Evolutionary conservation across 2,329 filamentous ascomycete genomes (phyloP).

Genomic region (Colletotrichum sidae): DNA sequence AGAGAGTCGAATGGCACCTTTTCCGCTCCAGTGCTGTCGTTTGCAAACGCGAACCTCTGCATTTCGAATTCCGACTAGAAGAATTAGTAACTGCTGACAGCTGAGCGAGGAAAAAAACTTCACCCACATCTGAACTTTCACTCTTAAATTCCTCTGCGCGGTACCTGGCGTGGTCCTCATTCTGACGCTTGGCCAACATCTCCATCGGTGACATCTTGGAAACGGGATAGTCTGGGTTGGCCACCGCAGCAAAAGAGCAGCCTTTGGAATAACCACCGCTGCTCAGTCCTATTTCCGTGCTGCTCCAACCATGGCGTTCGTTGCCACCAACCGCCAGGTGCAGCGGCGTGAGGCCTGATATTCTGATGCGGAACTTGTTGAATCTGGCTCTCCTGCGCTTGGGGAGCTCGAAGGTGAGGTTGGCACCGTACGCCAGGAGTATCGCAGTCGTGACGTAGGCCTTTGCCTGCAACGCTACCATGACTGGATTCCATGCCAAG

Average conservation of each 20-base stretch:
- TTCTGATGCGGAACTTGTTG: neutral
- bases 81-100: neutral
- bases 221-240: neutral
- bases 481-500: constrained; percentile 7
- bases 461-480: constrained; percentile 3
- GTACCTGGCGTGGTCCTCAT: neutral
- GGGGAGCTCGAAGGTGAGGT: neutral
- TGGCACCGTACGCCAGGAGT: constrained; percentile 7
- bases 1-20: constrained; percentile 9
- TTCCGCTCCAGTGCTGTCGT: neutral
- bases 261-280: neutral
- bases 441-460: constrained; percentile 8
- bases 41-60: neutral
- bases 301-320: neutral
- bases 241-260: constrained; percentile 1
- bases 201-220: neutral
- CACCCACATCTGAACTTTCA: constrained; percentile 3
- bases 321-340: neutral
- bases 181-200: neutral
- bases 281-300: neutral
- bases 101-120: neutral
- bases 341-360: neutral
- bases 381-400: neutral
- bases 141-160: neutral
- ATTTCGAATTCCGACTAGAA: constrained; percentile 3